Conservation (phyloP, 2,329 filamentous ascomycete genomes). For the Penicillium janthinellum region DNA sequence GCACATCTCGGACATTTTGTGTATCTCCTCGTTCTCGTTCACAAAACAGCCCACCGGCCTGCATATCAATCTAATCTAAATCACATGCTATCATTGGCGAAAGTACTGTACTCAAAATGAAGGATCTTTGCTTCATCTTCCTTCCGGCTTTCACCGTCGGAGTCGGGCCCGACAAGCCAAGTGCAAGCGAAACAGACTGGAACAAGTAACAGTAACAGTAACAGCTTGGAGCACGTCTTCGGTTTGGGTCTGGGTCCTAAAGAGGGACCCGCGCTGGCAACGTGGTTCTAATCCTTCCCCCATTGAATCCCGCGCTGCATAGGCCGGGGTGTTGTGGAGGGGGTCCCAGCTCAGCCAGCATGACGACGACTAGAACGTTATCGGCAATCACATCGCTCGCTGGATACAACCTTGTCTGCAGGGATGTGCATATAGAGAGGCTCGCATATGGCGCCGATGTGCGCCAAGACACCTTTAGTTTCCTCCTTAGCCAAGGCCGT, state of each 20-base stretch:
- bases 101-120: not conserved
- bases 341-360: conserved; percentile 9
- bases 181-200: not conserved
- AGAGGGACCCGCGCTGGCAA: conserved; percentile 14
- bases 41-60: not conserved
- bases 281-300: conserved; percentile 24
- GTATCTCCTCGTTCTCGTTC: not conserved
- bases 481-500: not conserved
- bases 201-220: not conserved
- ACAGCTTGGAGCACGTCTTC: conserved; percentile 3
- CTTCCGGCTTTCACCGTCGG: conserved; percentile 9
- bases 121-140: conserved; percentile 2
- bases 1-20: not conserved
- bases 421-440: not conserved
- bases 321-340: conserved; percentile 17
- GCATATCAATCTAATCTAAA: not conserved
- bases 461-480: not conserved
- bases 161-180: not conserved
- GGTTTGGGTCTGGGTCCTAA: conserved; percentile 12
- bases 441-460: not conserved
- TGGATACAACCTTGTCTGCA: conserved; percentile 2
- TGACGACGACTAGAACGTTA: conserved; percentile 2
- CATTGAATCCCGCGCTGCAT: conserved; percentile 14
- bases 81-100: conserved; percentile 12
- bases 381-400: not conserved